These are phyloP conservation scores for Myochromella boudieri DNA, from an alignment of 768 basidiomycete genomes.

Conservation along the genomic window DNA sequence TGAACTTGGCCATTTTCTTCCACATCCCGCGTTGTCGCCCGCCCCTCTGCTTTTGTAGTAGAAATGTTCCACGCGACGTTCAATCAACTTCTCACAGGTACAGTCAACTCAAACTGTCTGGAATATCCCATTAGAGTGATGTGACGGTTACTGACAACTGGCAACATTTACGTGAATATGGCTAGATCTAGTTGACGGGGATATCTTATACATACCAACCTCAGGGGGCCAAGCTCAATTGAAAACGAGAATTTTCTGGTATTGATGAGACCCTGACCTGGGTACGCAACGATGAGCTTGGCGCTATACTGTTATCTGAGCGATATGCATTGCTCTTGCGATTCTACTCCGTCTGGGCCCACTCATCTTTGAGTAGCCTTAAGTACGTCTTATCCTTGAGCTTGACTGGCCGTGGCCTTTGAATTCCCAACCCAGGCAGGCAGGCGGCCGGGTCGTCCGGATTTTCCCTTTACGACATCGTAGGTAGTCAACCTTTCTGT, in stretches of 20 bases:
- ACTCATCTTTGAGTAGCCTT: neutral
- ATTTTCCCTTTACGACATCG: constrained; percentile 9
- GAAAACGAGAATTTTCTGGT: constrained; percentile 1
- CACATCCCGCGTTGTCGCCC: neutral
- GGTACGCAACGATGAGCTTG: too few relatives aligned
- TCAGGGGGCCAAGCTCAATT: constrained; percentile 1
- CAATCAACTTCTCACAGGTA: too few relatives aligned
- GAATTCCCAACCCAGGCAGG: constrained; percentile 5
- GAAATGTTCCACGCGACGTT: neutral
- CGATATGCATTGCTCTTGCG: too few relatives aligned
- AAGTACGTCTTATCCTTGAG: constrained; percentile 6
- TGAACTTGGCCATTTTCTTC: neutral
- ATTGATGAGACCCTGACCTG: neutral
- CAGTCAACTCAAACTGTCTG: too few relatives aligned
- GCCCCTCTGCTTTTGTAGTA: neutral
- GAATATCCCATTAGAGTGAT: too few relatives aligned
- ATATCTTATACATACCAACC: neutral
- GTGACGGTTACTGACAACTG: too few relatives aligned
- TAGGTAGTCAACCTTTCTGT: constrained; percentile 14
- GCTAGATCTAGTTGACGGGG: neutral
- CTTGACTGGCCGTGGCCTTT: constrained; percentile 1
- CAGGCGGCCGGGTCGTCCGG: constrained; percentile 1
- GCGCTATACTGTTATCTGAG: too few relatives aligned
- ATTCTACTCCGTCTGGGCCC: too few relatives aligned
- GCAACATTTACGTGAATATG: too few relatives aligned